Evolutionary conservation across 495 filamentous ascomycete genomes (phyloP).

Genomic region (Penicillium crystallinum): DNA sequence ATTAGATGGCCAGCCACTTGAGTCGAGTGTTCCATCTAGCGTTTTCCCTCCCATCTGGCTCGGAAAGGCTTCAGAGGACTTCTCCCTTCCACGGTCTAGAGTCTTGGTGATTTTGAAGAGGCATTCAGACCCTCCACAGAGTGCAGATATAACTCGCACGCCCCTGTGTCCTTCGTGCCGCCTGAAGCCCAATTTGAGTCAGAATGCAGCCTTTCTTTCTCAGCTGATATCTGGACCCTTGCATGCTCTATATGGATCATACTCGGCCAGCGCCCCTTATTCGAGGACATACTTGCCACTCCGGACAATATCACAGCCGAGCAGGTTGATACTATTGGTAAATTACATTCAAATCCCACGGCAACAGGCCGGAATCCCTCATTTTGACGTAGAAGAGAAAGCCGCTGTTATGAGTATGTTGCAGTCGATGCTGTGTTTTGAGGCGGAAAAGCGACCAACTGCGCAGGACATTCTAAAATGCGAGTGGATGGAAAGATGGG

Average conservation of each 20-base stretch:
- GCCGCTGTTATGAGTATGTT: slow-evolving; percentile 4
- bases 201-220: slow-evolving; percentile 18
- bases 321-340: slow-evolving; percentile 21
- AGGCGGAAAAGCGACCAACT: slow-evolving; percentile 14
- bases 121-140: slow-evolving; percentile 20
- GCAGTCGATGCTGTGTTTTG: slow-evolving; percentile 15
- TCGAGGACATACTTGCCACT: slow-evolving; percentile 14
- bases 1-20: too few relatives aligned
- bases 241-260: slow-evolving; percentile 30
- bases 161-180: slow-evolving; percentile 17
- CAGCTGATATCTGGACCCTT: slow-evolving; percentile 36
- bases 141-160: slow-evolving; percentile 16
- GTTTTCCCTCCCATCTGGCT: too few relatives aligned
- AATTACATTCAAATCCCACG: slow-evolving; percentile 8
- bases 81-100: too few relatives aligned
- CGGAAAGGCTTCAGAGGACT: too few relatives aligned
- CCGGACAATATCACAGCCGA: slow-evolving; percentile 21
- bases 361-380: slow-evolving; percentile 2
- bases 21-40: too few relatives aligned
- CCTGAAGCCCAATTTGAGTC: slow-evolving; percentile 26
- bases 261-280: slow-evolving; percentile 13
- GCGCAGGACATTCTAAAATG: slow-evolving; percentile 15
- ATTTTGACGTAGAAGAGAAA: slow-evolving; percentile 3
- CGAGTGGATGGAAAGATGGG: slow-evolving; percentile 25
- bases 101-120: slow-evolving; percentile 33